Evolutionary conservation across 2,329 filamentous ascomycete species (phyloP).

Genomic region (Colletotrichum simmondsii): DNA sequence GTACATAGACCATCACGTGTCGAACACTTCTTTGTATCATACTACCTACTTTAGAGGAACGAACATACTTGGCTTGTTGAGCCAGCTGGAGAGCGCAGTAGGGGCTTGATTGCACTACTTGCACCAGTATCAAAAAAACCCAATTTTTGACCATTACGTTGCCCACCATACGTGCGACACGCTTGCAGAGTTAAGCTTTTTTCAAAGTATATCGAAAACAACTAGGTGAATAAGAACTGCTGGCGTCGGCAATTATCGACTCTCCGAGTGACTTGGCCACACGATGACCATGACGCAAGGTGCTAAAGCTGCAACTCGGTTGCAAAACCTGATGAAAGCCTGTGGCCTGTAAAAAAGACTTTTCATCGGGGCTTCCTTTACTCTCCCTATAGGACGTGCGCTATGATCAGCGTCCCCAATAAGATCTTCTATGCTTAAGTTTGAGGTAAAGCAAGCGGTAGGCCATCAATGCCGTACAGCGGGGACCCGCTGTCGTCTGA

Average conservation of each 20-base stretch:
- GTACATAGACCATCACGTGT: not conserved
- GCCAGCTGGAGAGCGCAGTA: not conserved
- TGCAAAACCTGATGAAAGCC: not conserved
- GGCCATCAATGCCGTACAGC: not conserved
- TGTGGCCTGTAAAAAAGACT: not conserved
- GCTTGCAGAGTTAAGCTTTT: not conserved
- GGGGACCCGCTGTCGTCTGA: not conserved
- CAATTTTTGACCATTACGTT: not conserved
- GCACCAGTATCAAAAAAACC: not conserved
- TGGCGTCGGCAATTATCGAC: not conserved
- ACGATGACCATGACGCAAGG: not conserved
- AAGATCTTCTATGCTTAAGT: not conserved
- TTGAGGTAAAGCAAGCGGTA: not conserved
- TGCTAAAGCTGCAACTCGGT: not conserved
- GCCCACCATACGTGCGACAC: not conserved
- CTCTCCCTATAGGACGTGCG: not conserved
- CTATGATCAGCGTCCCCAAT: not conserved
- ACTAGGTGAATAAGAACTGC: not conserved
- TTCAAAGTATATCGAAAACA: not conserved
- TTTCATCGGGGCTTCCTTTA: not conserved
- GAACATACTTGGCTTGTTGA: not conserved
- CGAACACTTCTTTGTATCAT: conserved; percentile 1
- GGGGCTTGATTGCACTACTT: not conserved
- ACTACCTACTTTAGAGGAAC: not conserved
- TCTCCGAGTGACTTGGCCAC: not conserved